phyloP scores from a whole-genome alignment of 805 yeast species.

The Komagataella mondaviorum region DNA sequence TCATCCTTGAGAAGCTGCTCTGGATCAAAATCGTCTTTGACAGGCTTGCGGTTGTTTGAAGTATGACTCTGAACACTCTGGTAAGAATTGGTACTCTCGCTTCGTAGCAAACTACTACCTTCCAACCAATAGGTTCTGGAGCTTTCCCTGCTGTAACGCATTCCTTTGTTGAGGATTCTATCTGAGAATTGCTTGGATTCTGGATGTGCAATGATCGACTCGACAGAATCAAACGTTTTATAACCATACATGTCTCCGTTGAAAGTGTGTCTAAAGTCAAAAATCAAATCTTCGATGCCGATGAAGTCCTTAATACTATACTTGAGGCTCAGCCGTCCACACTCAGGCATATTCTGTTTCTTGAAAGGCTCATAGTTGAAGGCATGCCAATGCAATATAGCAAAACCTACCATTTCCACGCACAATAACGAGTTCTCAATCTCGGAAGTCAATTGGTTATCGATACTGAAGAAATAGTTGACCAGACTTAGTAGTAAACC shows the following conservation, averaged over 20 bases:
- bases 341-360: constrained; percentile 45
- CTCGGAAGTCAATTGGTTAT: constrained; percentile 21
- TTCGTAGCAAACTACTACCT: constrained; percentile 2
- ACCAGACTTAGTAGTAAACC: constrained; percentile 47
- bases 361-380: constrained; percentile 70
- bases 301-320: constrained; percentile 67
- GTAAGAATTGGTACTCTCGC: neutral
- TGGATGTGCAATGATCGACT: constrained; percentile 56
- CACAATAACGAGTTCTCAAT: constrained; percentile 75
- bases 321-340: constrained; percentile 45
- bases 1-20: constrained; percentile 22
- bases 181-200: constrained; percentile 49
- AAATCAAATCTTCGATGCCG: constrained; percentile 62
- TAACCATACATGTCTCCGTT: constrained; percentile 69
- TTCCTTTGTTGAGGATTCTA: constrained; percentile 60
- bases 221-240: constrained; percentile 71
- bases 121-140: constrained; percentile 71
- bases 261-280: constrained; percentile 64
- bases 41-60: constrained; percentile 1
- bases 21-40: neutral
- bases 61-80: constrained; percentile 2
- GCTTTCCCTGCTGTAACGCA: constrained; percentile 72
- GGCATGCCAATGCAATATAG: constrained; percentile 79
- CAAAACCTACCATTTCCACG: constrained; percentile 74
- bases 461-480: constrained; percentile 30